Evolutionary conservation across 2,329 filamentous ascomycete species (phyloP).

Genomic region (Aspergillus sp.): DNA sequence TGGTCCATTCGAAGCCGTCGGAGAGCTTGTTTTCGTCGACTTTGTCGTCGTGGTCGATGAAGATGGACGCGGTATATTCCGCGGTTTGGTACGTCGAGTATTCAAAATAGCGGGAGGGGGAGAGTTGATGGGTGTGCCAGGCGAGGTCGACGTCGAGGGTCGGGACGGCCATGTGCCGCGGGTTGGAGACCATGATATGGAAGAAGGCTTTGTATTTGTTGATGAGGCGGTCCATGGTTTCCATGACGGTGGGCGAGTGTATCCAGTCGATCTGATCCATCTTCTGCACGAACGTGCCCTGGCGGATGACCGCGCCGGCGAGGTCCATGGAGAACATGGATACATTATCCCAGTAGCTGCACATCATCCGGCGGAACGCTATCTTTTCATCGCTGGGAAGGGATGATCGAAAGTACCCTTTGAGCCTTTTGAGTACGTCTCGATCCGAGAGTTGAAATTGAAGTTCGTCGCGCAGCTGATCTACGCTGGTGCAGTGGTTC

Average conservation of each 20-base stretch:
- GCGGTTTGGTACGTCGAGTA: conserved; percentile 44
- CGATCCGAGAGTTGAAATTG: conserved; percentile 23
- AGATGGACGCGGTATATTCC: conserved; percentile 32
- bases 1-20: conserved; percentile 63
- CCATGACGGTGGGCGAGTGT: conserved; percentile 56
- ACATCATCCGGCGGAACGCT: conserved; percentile 35
- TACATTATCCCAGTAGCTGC: conserved; percentile 36
- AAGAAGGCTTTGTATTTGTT: conserved; percentile 45
- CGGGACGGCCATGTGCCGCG: conserved; percentile 25
- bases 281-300: conserved; percentile 42
- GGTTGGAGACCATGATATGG: conserved; percentile 32
- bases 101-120: conserved; percentile 53
- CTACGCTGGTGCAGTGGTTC: conserved; percentile 39
- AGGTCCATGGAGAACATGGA: conserved; percentile 34
- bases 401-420: not conserved
- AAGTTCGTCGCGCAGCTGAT: conserved; percentile 45
- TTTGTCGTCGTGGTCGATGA: conserved; percentile 79
- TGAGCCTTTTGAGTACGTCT: not conserved
- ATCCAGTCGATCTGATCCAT: conserved; percentile 73
- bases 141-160: conserved; percentile 32
- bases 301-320: conserved; percentile 36
- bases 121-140: conserved; percentile 67
- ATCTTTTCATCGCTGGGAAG: conserved; percentile 18
- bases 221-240: conserved; percentile 58
- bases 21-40: conserved; percentile 60